A percentile compares a stretch with the other conserved stretches of the same genome.
These are phyloP conservation scores for Crassisporium funariophilum DNA, from an alignment of 768 basidiomycete genomes.

Conservation along the genomic window DNA sequence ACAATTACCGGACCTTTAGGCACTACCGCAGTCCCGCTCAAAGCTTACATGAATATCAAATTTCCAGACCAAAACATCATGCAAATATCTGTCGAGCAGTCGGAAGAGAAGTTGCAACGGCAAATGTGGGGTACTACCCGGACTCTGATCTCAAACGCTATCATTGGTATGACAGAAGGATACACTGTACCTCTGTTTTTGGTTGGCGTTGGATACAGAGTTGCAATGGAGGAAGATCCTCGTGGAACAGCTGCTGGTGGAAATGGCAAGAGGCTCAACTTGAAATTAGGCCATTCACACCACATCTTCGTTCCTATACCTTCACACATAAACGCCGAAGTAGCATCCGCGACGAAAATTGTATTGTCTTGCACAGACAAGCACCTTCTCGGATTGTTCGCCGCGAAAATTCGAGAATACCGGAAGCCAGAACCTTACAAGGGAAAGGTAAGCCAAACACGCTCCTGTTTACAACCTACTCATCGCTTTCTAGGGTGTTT, in stretches of 20 bases:
- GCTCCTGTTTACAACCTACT: conserved; percentile 1
- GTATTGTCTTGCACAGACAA: conserved; percentile 84
- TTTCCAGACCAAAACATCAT: conserved; percentile 41
- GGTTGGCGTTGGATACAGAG: conserved; percentile 95
- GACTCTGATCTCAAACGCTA: conserved; percentile 86
- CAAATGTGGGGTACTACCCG: conserved; percentile 96
- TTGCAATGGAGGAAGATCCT: conserved; percentile 80
- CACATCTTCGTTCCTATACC: conserved; percentile 84
- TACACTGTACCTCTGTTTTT: conserved; percentile 83
- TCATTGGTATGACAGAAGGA: conserved; percentile 87
- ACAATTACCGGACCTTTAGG: conserved; percentile 50
- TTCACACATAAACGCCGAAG: conserved; percentile 74
- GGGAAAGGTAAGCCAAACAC: conserved; percentile 76
- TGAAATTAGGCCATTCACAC: conserved; percentile 95
- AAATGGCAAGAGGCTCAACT: conserved; percentile 70
- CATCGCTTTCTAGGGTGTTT: conserved; percentile 68
- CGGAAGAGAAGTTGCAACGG: conserved; percentile 73
- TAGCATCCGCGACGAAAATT: conserved; percentile 84
- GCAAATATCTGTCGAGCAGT: conserved; percentile 62
- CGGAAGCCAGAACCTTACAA: conserved; percentile 96
- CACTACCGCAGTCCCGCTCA: conserved; percentile 46
- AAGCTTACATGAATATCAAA: conserved; percentile 47
- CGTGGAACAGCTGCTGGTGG: conserved; percentile 57
- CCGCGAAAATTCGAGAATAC: conserved; percentile 80
- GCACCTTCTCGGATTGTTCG: conserved; percentile 83